A percentile compares a stretch with the other conserved stretches of the same genome.
These are phyloP conservation scores for Tephrocybe rancida DNA, from an alignment of 768 basidiomycete species.

Conservation along the genomic window DNA sequence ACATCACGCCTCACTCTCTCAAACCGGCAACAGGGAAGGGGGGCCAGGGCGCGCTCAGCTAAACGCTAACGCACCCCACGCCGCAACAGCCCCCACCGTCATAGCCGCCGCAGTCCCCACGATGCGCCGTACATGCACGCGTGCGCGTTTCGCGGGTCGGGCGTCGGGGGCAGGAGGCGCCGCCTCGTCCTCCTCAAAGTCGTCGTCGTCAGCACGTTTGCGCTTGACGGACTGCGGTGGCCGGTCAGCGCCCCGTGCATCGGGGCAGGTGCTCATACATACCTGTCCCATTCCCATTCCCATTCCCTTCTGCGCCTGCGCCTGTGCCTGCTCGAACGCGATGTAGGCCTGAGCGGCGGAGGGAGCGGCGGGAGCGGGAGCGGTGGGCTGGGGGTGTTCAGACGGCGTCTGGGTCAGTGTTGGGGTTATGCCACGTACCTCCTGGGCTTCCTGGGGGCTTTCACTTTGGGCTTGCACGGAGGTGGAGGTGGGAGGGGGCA, in stretches of 20 bases:
- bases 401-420: no score
- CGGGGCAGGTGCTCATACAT: no score
- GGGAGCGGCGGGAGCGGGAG: no score
- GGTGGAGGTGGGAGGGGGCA: no score
- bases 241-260: no score
- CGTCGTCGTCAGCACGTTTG: slow-evolving; percentile 43
- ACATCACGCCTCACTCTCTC: neutral
- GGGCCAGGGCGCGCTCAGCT: slow-evolving; percentile 36
- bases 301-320: slow-evolving; percentile 37
- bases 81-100: slow-evolving; percentile 66
- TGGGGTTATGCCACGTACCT: no score
- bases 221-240: slow-evolving; percentile 53
- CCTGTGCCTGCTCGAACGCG: slow-evolving; percentile 29
- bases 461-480: no score
- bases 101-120: slow-evolving; percentile 65
- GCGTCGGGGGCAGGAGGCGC: slow-evolving; percentile 27
- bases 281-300: no score
- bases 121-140: slow-evolving; percentile 28
- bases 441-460: no score
- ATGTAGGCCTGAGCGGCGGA: slow-evolving; percentile 35
- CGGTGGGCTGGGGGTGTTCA: no score
- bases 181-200: slow-evolving; percentile 39
- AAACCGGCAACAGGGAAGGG: neutral
- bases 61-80: slow-evolving; percentile 77
- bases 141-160: neutral